Base-by-base conservation (phyloP, 768 basidiomycete genomes). In the Suillus variegatus region DNA sequence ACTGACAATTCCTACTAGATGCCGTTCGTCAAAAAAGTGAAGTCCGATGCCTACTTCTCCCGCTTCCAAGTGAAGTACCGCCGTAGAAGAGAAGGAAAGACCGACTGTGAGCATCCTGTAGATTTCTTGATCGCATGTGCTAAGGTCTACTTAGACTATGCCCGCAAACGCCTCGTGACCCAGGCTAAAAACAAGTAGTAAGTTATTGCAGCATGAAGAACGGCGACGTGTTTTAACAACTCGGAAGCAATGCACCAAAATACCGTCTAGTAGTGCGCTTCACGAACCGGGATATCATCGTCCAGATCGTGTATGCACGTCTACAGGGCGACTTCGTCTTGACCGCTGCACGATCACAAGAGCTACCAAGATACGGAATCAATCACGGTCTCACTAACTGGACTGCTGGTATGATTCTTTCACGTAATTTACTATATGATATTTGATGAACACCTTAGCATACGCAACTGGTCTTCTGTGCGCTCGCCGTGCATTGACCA, bases 101-200 rank as follows among this genome's bases (percentile, higher is more conserved):
- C 97, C 67, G 97, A 99, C 77, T 99, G 93, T 94, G 66, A 73
- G 89, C 79, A 43, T n/a, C 22, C 28, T 38, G 32, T 20, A 57
- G 16, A 65, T 60, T 18, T 61, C 52, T 18, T 32, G n/a, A 41
- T 41, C n/a, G 22, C 41, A 43, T 46, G 2, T 60, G 52, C 68
- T 71, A 25, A 72, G 61, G 12, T n/a, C 62, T 44, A 62, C 40
- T 28, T 36, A 95, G 93, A 99, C 87, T 98, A 99, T 74, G 97
- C 97, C 69, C 93, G 97, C 72, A 97, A 98, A 84, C 90, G 96
- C 71, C 88, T 99, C 63, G 89, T 99, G 70, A 89, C 93, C 66
- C 97, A 99, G 86, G 95, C 97, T 66, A 99, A 99, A 87, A 99
- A 98, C 89, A 99, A 99, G 85, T 99, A 97, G 91, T 92, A 76